Percentiles rank a stretch among this genome's conserved stretches.
These are phyloP conservation scores for Vickermania spadyakhi DNA, from an alignment of 208 protist species.

Conservation along the genomic window DNA sequence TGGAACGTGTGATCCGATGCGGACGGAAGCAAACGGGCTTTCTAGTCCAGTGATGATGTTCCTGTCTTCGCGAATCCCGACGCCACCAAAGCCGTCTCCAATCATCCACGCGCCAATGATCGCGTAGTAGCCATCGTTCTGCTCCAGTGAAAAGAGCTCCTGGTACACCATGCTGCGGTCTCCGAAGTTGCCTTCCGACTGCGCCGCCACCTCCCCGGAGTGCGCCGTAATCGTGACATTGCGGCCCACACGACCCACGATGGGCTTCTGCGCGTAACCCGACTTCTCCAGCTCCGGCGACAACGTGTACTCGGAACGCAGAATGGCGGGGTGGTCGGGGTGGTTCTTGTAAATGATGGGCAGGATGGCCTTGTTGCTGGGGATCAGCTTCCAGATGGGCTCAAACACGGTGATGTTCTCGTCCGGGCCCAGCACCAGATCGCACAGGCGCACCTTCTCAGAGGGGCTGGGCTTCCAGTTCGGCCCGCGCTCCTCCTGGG, in stretches of 20 bases:
- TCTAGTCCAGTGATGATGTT: slow-evolving; percentile 75
- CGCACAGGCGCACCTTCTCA: slow-evolving; percentile 79
- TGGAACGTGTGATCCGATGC: slow-evolving; percentile 16
- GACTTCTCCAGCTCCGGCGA: slow-evolving; percentile 38
- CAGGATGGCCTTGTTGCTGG: slow-evolving; percentile 88
- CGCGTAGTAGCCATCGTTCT: slow-evolving; percentile 75
- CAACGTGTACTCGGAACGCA: slow-evolving; percentile 58
- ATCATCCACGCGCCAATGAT: slow-evolving; percentile 88
- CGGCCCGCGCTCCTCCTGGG: slow-evolving; percentile 42
- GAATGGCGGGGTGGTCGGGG: slow-evolving; percentile 65
- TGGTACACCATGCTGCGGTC: slow-evolving; percentile 85
- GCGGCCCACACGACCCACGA: slow-evolving; percentile 78
- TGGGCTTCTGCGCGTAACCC: slow-evolving; percentile 81
- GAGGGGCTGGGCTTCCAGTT: slow-evolving; percentile 49
- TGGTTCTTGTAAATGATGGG: slow-evolving; percentile 79
- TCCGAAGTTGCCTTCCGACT: slow-evolving; percentile 66
- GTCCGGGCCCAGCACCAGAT: slow-evolving; percentile 68
- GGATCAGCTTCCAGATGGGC: slow-evolving; percentile 89
- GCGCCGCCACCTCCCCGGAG: slow-evolving; percentile 36
- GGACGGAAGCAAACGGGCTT: slow-evolving; percentile 67
- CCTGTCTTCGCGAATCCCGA: slow-evolving; percentile 79
- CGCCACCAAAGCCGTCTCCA: slow-evolving; percentile 70
- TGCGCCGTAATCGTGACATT: slow-evolving; percentile 73
- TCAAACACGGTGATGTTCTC: slow-evolving; percentile 70
- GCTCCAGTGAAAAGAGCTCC: slow-evolving; percentile 55